These are phyloP conservation scores for Zygosaccharomyces bisporus DNA, from an alignment of 805 yeast species.

Conservation along the genomic window DNA sequence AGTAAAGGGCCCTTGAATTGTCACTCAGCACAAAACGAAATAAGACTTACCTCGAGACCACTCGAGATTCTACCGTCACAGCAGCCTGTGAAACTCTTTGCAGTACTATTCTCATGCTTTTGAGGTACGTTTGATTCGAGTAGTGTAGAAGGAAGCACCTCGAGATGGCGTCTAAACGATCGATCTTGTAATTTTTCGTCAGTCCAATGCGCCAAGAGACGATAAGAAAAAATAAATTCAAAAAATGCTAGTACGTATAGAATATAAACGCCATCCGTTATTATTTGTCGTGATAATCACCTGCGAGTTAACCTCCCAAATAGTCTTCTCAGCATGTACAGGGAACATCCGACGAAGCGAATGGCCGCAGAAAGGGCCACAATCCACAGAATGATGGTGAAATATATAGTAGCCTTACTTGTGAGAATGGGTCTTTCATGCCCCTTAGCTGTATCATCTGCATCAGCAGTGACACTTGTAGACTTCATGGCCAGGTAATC, in stretches of 20 bases:
- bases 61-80: constrained; percentile 70
- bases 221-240: not conserved
- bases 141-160: no score
- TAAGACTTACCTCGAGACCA: constrained; percentile 56
- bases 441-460: constrained; percentile 10
- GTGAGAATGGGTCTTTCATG: constrained; percentile 27
- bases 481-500: constrained; percentile 35
- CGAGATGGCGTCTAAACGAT: not conserved
- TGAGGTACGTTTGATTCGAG: not conserved
- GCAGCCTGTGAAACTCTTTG: constrained; percentile 88
- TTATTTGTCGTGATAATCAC: no score
- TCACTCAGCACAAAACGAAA: not conserved
- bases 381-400: constrained; percentile 85
- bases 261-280: no score
- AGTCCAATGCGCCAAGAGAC: not conserved
- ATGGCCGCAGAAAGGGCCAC: constrained; percentile 88
- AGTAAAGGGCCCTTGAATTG: not conserved
- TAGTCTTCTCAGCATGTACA: constrained; percentile 47
- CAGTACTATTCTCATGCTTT: constrained; percentile 76
- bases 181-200: not conserved
- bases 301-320: constrained; percentile 23
- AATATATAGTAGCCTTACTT: constrained; percentile 58
- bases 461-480: constrained; percentile 15
- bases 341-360: constrained; percentile 70
- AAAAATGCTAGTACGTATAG: not conserved